Evolutionary conservation across 2,329 filamentous ascomycete species (phyloP).

Genomic region (Aspergillus intermedius): DNA sequence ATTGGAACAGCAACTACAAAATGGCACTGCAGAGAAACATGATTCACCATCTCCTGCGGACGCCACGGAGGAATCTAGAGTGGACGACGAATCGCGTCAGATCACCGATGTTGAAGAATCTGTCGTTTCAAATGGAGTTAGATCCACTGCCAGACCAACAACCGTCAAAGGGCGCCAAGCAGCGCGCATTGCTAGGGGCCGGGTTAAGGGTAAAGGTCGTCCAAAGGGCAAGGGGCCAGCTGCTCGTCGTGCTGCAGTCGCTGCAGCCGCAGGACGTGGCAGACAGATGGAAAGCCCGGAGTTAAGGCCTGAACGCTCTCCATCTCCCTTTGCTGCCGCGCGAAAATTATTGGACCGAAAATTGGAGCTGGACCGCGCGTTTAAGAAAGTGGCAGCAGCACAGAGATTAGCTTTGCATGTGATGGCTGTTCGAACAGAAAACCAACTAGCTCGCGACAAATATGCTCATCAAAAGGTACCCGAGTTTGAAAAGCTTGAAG

Average conservation of each 20-base stretch:
- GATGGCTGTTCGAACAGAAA: slow-evolving; percentile 33
- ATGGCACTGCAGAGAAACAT: slow-evolving; percentile 14
- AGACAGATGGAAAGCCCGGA: slow-evolving; percentile 5
- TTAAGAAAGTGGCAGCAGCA: slow-evolving; percentile 35
- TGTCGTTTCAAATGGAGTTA: slow-evolving; percentile 13
- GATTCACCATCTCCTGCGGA: slow-evolving; percentile 14
- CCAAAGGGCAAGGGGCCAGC: not conserved
- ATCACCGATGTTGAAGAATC: slow-evolving; percentile 18
- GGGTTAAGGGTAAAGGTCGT: slow-evolving; percentile 2
- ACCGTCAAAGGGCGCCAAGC: slow-evolving; percentile 27
- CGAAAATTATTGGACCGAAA: slow-evolving; percentile 36
- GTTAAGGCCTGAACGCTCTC: slow-evolving; percentile 25
- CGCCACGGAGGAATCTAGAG: slow-evolving; percentile 8
- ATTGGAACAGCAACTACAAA: slow-evolving; percentile 16
- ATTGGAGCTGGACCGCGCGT: slow-evolving; percentile 36
- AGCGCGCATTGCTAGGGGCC: slow-evolving; percentile 17
- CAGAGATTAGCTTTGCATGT: slow-evolving; percentile 36
- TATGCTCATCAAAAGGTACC: slow-evolving; percentile 34
- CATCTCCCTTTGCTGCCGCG: slow-evolving; percentile 30
- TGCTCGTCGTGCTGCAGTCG: not conserved
- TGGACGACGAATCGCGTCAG: slow-evolving; percentile 13
- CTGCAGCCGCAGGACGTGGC: not conserved
- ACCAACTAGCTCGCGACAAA: slow-evolving; percentile 34
- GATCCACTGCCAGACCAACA: slow-evolving; percentile 4
- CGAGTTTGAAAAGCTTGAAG: slow-evolving; percentile 32